Base-by-base conservation (phyloP, 2,329 filamentous ascomycete genomes). In the Clathrospora elynae region DNA sequence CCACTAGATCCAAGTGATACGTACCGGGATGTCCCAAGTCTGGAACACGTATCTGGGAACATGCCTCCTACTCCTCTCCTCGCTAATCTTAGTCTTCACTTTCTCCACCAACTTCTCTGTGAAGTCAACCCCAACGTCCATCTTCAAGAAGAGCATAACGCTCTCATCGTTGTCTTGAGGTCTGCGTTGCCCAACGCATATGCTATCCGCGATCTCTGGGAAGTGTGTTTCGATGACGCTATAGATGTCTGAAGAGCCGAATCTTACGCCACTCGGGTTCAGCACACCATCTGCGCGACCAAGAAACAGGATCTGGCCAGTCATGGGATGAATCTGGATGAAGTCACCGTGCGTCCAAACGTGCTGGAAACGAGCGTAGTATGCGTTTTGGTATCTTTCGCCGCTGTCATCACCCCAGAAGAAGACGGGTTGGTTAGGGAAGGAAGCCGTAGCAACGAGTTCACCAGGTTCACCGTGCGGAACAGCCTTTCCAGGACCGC, bases 321-420 rank as follows among this genome's bases (percentile, higher is more conserved):
- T 91, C 3, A 71, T 53, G 0, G 87, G 87, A 59, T 92, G 83
- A 10, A 87, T 73, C 23, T 80, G 78, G 58, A 88, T 84, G 64
- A 91, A 92, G 61, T 93, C 89, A 14, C 88, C 88, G 51, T 93
- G 89, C 0, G 87, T 86, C 89, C 88, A 93, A 1, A 88, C 87
- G 41, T 82, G 63, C 9, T 74, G 73, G 40, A 74, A 78, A 5
- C 74, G 70, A 20, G 58, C 69, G 46, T 74, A 78, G 36, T 78
- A 78, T 0, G 73, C 72, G 18, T 70, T 69, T 19, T 72, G 73
- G 34, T 77, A 78, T 38, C 70, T 71, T 28, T 71, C 59, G 0
- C 70, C 72, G 1, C 49, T 38, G n/a, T 62, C 53, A 29, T 75
- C 72, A 34, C 70, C 73, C 71, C 73, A 77, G 60, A 78, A 76